Evolutionary conservation across 805 yeast species (phyloP), one percentile per base, ranked within the genome.

Genomic region (Kazachstania viticola): DNA sequence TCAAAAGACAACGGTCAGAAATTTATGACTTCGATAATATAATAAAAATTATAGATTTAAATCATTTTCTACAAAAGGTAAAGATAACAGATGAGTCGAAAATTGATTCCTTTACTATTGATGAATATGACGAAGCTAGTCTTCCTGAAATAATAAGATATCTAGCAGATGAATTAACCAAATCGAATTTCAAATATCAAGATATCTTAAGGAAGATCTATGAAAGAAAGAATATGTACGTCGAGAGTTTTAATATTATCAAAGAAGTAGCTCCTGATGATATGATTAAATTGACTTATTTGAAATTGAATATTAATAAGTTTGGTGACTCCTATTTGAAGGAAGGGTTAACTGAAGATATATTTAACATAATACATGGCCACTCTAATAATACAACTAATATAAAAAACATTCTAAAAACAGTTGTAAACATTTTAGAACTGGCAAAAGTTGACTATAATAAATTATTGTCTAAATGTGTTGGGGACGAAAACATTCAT

Each of bases 11-110:
- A n/a, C n/a, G n/a, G n/a, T n/a, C n/a, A n/a, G n/a, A n/a, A n/a
- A n/a, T n/a, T 30, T 38, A 31, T n/a, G n/a, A n/a, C n/a, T n/a
- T n/a, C 14, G 37, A 30, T 11, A 42, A 45, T 21, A 36, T 50
- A 7, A 32, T 40, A n/a, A 46, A 39, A 24, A 40, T 53, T 3
- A 22, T 48, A 3, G 59, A 53, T 25, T 29, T 52, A 24, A 46
- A 46, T 25, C 28, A 47, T 14, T 41, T 54, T 18, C 27, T 30
- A 11, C 9, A 11, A 19, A 19, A 19, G 4, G 25, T 27, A 2
- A 16, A 39, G 18, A 22, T 33, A 5, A 14, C 32, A 9, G 26
- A 28, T 4, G 19, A 34, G 11, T 29, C 32, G 9, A 31, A 34
- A 6, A 31, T 28, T 15, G 13, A 14, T 4, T 9, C 17, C 3